phyloP scores from a whole-genome alignment of 1,284 basidiomycete species.

The Phellopilus nigrolimitatus region DNA sequence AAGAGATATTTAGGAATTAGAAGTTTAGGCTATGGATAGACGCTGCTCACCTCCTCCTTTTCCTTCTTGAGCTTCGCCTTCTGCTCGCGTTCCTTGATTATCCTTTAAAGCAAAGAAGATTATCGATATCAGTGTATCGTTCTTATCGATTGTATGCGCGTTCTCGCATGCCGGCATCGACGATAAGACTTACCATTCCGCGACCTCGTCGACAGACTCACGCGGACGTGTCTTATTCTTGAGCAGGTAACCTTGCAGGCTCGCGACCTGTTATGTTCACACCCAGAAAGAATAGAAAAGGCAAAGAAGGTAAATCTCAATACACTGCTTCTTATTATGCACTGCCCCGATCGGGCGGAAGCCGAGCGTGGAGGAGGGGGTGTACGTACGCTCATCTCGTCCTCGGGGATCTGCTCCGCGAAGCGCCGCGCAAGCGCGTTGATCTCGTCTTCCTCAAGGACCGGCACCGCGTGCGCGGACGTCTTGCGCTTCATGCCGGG shows the following conservation, averaged over 20 bases:
- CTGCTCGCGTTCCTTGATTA: constrained; percentile 72
- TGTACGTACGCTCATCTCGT: constrained; percentile 70
- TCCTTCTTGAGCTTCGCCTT: constrained; percentile 79
- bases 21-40: constrained; percentile 28
- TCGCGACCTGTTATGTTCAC: constrained; percentile 55
- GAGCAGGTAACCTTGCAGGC: constrained; percentile 77
- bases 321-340: constrained; percentile 3
- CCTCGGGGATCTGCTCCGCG: constrained; percentile 70
- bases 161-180: constrained; percentile 12
- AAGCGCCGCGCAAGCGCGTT: constrained; percentile 71
- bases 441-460: constrained; percentile 69
- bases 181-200: constrained; percentile 43
- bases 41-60: constrained; percentile 76
- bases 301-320: constrained; percentile 8
- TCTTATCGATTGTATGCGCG: constrained; percentile 2
- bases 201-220: constrained; percentile 76
- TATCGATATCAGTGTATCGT: constrained; percentile 16
- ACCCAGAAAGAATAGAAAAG: constrained; percentile 6
- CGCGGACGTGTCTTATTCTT: constrained; percentile 81
- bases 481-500: constrained; percentile 63
- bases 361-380: constrained; percentile 3
- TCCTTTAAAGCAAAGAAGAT: constrained; percentile 33
- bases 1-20: neutral
- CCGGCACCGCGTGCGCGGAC: constrained; percentile 52
- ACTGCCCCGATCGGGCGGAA: constrained; percentile 1